Percentiles rank a stretch among this genome's conserved stretches.
These are phyloP conservation scores for Alliaria petiolata DNA, from an alignment of 345 rosid genomes.

Conservation along the genomic window DNA sequence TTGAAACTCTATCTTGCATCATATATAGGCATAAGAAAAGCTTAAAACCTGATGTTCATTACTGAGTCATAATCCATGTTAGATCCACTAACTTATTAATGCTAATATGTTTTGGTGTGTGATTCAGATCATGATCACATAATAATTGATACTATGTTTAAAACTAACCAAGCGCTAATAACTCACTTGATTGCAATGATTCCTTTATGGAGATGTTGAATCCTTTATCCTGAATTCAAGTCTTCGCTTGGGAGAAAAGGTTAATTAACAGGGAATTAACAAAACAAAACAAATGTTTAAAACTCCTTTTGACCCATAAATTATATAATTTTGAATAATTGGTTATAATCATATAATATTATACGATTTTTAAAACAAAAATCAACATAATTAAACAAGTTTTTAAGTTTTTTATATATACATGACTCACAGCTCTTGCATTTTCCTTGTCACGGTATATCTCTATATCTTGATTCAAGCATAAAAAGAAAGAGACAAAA, in stretches of 20 bases:
- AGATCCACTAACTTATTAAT: background rate
- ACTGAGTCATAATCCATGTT: background rate
- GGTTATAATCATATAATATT: too few species aligned
- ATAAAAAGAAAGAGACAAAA: background rate
- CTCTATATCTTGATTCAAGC: background rate
- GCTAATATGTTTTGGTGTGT: background rate
- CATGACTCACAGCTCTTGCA: background rate
- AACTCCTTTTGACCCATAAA: background rate
- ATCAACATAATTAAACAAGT: background rate
- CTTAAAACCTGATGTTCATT: background rate
- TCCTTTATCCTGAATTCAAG: too few species aligned
- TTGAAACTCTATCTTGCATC: background rate
- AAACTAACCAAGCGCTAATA: too few species aligned
- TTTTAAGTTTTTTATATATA: background rate
- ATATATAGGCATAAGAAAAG: background rate
- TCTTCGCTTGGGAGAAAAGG: too few species aligned
- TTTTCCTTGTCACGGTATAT: too few species aligned
- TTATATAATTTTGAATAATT: background rate
- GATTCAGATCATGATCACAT: background rate
- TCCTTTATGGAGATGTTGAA: too few species aligned
- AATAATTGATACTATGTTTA: background rate
- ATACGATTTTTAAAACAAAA: background rate
- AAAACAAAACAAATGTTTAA: too few species aligned
- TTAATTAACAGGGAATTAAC: too few species aligned
- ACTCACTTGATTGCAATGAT: too few species aligned